These are phyloP conservation scores for Xylaria palmicola DNA, from an alignment of 495 filamentous ascomycete species.

Conservation along the genomic window DNA sequence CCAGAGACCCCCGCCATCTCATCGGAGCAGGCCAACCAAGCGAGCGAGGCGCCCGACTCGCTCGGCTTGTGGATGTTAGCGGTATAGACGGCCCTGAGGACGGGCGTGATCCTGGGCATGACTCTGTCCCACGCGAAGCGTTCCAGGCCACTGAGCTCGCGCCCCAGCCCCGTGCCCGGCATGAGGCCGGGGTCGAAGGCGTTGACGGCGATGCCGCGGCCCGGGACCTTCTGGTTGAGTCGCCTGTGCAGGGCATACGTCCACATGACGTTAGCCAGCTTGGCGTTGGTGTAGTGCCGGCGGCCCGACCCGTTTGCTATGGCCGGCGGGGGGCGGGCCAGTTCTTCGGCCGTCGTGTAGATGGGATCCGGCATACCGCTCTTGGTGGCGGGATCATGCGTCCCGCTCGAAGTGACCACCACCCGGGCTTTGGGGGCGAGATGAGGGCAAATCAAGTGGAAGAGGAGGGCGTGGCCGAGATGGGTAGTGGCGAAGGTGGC, in stretches of 20 bases:
- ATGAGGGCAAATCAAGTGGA: constrained; percentile 59
- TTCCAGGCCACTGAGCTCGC: constrained; percentile 20
- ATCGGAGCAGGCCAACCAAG: constrained; percentile 30
- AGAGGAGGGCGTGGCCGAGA: constrained; percentile 58
- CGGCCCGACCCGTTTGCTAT: constrained; percentile 20
- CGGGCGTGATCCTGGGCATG: constrained; percentile 35
- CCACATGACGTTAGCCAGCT: constrained; percentile 71
- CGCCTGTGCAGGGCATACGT: constrained; percentile 40
- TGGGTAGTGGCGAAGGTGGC: constrained; percentile 28
- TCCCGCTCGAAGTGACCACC: constrained; percentile 38
- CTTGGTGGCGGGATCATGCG: constrained; percentile 30
- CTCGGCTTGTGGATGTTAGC: constrained; percentile 37
- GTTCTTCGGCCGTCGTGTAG: constrained; percentile 36
- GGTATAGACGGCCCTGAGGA: constrained; percentile 30
- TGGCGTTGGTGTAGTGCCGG: constrained; percentile 61
- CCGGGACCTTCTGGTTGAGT: constrained; percentile 22
- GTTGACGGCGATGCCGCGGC: constrained; percentile 34
- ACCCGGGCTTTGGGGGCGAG: constrained; percentile 48
- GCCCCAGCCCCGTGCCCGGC: constrained; percentile 45
- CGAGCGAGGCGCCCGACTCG: constrained; percentile 40
- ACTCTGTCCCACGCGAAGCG: constrained; percentile 33
- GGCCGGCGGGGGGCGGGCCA: constrained; percentile 35
- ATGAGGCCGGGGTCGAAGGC: constrained; percentile 48
- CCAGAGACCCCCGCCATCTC: constrained; percentile 34
- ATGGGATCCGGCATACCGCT: constrained; percentile 41